Conservation (phyloP, 2,329 filamentous ascomycete genomes). For the Colletotrichum liriopes region DNA sequence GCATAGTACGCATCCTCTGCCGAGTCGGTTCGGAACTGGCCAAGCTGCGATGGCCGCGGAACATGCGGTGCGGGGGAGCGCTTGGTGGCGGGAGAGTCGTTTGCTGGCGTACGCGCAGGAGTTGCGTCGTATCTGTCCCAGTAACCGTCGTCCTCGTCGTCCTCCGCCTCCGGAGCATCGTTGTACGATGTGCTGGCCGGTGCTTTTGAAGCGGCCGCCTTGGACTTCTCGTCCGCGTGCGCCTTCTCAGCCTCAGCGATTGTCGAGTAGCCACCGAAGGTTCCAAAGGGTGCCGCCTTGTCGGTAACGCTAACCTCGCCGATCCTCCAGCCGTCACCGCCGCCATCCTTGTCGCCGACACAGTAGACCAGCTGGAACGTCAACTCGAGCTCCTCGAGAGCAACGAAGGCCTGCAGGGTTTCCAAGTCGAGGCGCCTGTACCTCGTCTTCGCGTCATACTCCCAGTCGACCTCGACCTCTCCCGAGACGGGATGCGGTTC, state of each 20-base stretch:
- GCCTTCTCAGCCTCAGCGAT: constrained; percentile 75
- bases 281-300: constrained; percentile 68
- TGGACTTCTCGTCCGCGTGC: constrained; percentile 57
- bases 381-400: constrained; percentile 73
- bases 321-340: constrained; percentile 78
- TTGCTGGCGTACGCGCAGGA: constrained; percentile 68
- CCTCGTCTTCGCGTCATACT: constrained; percentile 73
- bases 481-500: constrained; percentile 88
- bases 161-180: constrained; percentile 53
- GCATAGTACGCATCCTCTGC: constrained; percentile 82
- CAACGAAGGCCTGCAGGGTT: constrained; percentile 79
- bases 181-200: constrained; percentile 41
- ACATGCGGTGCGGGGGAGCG: constrained; percentile 72
- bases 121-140: constrained; percentile 85
- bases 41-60: constrained; percentile 45
- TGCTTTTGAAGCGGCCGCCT: constrained; percentile 29
- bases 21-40: constrained; percentile 50
- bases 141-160: constrained; percentile 83
- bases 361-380: constrained; percentile 80
- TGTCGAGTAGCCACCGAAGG: constrained; percentile 65
- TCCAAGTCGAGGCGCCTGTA: constrained; percentile 82
- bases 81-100: constrained; percentile 66
- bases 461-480: constrained; percentile 82
- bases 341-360: constrained; percentile 73
- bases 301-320: constrained; percentile 78